Evolutionary conservation across 345 rosid genomes (phyloP), one percentile per base, ranked within the genome.

Genomic region (Sapria himalayana): DNA sequence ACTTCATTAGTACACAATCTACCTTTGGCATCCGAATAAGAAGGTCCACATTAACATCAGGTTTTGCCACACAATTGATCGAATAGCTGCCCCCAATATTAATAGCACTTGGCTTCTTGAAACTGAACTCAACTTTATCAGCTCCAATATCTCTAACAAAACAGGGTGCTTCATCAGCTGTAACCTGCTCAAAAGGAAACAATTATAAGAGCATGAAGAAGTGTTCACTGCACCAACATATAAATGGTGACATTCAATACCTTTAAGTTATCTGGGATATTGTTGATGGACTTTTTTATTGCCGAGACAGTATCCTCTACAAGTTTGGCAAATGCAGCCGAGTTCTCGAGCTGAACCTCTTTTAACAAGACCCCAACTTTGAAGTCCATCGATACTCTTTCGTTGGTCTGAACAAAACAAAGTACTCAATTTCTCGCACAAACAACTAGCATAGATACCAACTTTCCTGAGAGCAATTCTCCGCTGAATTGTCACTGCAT

Each of bases 1-100:
- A 9, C n/a, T 22, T 20, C 15, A 1, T 9, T 1, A 41, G 20
- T 41, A 14, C 20, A 15, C 21, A 3, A 37, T 4, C 24, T 52
- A 81, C 97, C 82, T 81, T 81, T 6, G 94, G 93, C 67, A 81
- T 52, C 22, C 70, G 69, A 13, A 81, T 11, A 23, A 86, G 68
- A 56, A 86, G 55, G 29, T 86, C 98, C 31, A 76, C 72, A 57
- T 33, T 66, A 38, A 71, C 47, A 29, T 66, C 66, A 1, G 91
- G 94, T 60, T 76, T 86, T 0, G 63, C 78, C 34, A 78, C 45
- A 40, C 74, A 61, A 25, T 55, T 54, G 19, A 65, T 66, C 0
- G 85, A 60, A 54, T 78, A 86, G 47, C 93, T 78, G 11, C 97
- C 97, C 7, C 78, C 76, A 39, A 76, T 56, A 61, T 45, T 71